Evolutionary conservation across 1,139 yeast genomes (phyloP), one percentile per base, ranked within the genome.

Genomic region (Suhomyces guaymorum): DNA sequence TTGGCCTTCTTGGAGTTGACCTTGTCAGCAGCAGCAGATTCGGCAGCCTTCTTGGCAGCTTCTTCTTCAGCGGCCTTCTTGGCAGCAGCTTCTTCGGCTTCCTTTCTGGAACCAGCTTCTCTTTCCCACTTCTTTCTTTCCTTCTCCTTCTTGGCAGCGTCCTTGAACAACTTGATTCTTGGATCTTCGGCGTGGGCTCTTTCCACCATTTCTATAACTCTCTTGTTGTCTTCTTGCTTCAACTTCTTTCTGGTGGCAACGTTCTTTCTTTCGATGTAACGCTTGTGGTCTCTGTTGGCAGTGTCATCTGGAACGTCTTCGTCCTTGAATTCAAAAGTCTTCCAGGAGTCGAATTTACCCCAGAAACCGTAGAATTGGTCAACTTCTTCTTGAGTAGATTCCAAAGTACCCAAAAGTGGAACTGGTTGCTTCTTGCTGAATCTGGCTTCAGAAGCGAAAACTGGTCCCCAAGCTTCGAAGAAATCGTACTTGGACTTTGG

Each of bases 291-390:
- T 77, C 99, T 89, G 80, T 92, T 94, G 46, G 96, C 87, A 44
- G 97, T 86, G 70, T 92, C 99, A 73, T 92, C 99, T 49, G 99
- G 99, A 57, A 90, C 97, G 62, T 92, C 99, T 73, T 92, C 98
- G 60, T 92, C 99, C 63, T 90, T 80, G 71, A 90, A 92, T 72
- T 92, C 99, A 60, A 92, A 92, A 30, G 96, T 75, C 75, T 96
- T 88, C 99, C 99, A 92, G 20, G 98, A 92, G 63, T 92, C 97
- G 54, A 92, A 88, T 63, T 85, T 84, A 67, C 89, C 89, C 92
- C 94, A 92, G 75, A 87, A 88, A 41, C 75, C 70, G 74, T 92
- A 92, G 71, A 92, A 94, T 30, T 68, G 73, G 56, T 92, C 98
- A 38, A 92, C 96, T 46, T 89, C 95, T 35, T 76, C 80, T 72